Evolutionary conservation across 2,329 filamentous ascomycete genomes (phyloP), one percentile per base, ranked within the genome.

Genomic region (Beauveria rudraprayagi): DNA sequence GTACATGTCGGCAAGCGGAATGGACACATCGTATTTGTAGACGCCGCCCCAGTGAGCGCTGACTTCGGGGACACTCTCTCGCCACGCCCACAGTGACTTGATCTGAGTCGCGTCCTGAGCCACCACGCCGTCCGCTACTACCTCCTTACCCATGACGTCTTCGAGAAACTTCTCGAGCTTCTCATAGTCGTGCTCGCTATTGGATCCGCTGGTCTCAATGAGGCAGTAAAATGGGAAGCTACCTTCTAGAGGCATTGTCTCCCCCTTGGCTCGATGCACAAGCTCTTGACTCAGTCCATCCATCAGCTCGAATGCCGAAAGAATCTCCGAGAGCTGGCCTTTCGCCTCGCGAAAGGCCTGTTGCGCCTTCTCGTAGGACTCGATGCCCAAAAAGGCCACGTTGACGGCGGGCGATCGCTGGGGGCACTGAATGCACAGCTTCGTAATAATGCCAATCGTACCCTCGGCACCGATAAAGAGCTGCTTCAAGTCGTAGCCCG

Each of bases 1-100:
- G 77, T 99, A 99, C 69, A 99, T 85, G 66, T 96, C 88, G 14
- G 83, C 76, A 30, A 99, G 82, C 1, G 94, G 94, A 66, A 99
- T 96, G 7, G 94, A 97, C 37, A 99, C 82, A 71, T 99, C 94
- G 73, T 99, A 99, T 78, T 99, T 99, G 83, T 99, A 99, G 9
- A 94, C 92, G 50, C 92, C 94, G 62, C 94, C 95, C 76, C 89
- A 91, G 73, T 97, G 92, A 64, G 90, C 90, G 28, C 95, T 80
- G 51, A 88, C 87, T 77, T 99, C 94, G 0, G 92, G 88, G 67
- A 99, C 91, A 67, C 92, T 91, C 78, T 99, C 94, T 65, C 94
- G 86, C 86, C 92, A 97, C 62, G 84, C 82, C 94, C 94, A 99
- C 56, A 99, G 82, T 3, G 88, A 81, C 70, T 85, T 85, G 66